Percentiles rank a stretch among this genome's conserved stretches.
Conservation (phyloP, 495 filamentous ascomycete species). For the Trichoderma asperelloides region DNA sequence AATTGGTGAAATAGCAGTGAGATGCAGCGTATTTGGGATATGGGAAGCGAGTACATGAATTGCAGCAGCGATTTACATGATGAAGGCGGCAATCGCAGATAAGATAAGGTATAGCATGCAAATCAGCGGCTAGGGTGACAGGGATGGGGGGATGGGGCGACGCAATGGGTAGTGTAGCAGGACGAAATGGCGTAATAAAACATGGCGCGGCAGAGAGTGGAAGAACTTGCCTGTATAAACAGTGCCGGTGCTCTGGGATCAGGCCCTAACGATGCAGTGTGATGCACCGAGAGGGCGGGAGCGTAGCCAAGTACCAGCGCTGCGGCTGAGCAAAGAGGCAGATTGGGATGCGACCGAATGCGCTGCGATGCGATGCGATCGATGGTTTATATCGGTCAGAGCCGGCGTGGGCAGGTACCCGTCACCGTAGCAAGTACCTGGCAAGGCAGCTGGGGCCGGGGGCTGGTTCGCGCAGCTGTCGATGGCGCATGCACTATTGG, state of each 20-base stretch:
- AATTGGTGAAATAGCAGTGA: neutral
- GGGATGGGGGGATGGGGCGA: neutral
- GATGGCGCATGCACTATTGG: conserved; percentile 2
- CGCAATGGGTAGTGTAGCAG: neutral
- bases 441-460: neutral
- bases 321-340: neutral
- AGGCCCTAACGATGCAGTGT: neutral
- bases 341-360: neutral
- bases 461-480: conserved; percentile 1
- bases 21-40: neutral
- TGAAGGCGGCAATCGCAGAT: neutral
- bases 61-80: neutral
- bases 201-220: neutral
- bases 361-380: neutral
- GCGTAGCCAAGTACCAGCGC: neutral
- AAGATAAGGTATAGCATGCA: neutral
- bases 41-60: neutral
- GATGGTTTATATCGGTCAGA: neutral
- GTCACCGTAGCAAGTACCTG: neutral
- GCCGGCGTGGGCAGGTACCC: neutral
- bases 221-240: neutral
- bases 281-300: neutral
- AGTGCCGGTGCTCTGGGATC: neutral
- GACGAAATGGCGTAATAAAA: neutral
- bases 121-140: neutral